Evolutionary conservation across 2,329 filamentous ascomycete genomes (phyloP), one percentile per base, ranked within the genome.

Genomic region (Cordyceps tenuipes): DNA sequence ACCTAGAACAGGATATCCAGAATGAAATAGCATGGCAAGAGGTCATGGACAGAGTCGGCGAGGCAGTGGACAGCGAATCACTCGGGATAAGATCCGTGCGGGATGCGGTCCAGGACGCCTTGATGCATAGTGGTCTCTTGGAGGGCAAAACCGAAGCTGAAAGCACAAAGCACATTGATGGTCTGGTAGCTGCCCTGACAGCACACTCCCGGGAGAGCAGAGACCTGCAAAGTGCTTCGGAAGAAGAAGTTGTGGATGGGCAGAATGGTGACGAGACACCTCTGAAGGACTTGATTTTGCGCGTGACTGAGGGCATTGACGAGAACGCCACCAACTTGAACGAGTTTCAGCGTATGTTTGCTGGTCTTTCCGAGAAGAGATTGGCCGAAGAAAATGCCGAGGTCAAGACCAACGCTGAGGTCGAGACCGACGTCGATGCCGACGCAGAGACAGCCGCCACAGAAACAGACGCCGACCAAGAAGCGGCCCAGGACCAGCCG

Each of bases 31-130:
- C 77, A 15, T 85, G 82, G 82, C 75, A 79, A 51, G 78, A 82
- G 55, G 77, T 84, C 69, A 81, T 79, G 65, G 70, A 72, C 31
- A 79, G 77, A 68, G 80, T 84, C 15, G 80, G 84, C 59, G 76
- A 83, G 57, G 78, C 80, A 2, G 79, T 85, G 57, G 79, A 84
- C 63, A 79, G 82, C 63, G 83, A 85, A 55, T 79, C 81, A 50
- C 70, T 77, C 12, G 82, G 82, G 29, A 68, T 82, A 34, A 74
- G 75, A 6, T 75, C 76, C 9, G 78, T 84, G 17, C 75, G 79
- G 50, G 80, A 82, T 61, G 79, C 79, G 5, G 79, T 85, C 26
- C 76, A 81, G 61, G 76, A 82, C 48, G 82, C 82, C 1, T 73
- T 85, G 2, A 76, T 80, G 61, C 77, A 82, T 66, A 82, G 79